Percentiles rank a stretch among this genome's conserved stretches.
Evolutionary conservation across 192 early-diverging fungal genomes (phyloP).

Genomic region (Backusella tuberculispora): DNA sequence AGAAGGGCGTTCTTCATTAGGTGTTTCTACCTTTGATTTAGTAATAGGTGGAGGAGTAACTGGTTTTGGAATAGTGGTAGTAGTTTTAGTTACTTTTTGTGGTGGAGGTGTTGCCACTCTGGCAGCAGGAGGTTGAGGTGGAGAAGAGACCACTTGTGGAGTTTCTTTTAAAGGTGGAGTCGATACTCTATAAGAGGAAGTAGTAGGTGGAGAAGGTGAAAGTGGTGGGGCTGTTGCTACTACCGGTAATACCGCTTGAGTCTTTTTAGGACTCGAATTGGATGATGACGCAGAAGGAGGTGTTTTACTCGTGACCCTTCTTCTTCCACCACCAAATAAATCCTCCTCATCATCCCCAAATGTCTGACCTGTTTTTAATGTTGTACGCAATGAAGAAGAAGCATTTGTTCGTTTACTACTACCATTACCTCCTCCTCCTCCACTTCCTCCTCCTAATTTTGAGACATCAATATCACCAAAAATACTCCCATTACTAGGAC

Average conservation of each 20-base stretch:
- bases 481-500: constrained; percentile 14
- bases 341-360: constrained; percentile 31
- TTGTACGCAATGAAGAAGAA: background rate
- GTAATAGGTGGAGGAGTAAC: background rate
- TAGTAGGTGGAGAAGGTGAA: background rate
- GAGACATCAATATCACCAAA: constrained; percentile 41
- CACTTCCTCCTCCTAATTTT: constrained; percentile 20
- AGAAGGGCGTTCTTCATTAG: background rate
- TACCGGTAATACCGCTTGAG: background rate
- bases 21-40: background rate
- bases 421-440: background rate
- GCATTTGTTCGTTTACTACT: background rate
- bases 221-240: background rate
- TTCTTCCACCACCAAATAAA: constrained; percentile 9
- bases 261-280: background rate
- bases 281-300: background rate
- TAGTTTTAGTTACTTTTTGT: background rate
- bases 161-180: background rate
- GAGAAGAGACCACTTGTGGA: background rate
- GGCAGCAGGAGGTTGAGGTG: background rate
- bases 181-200: background rate
- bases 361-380: background rate
- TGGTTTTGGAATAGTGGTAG: background rate
- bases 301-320: background rate
- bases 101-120: background rate